Percentiles rank a stretch among this genome's conserved stretches.
These are phyloP conservation scores for Porodaedalea pini DNA, from an alignment of 1,284 basidiomycete species.

Conservation along the genomic window DNA sequence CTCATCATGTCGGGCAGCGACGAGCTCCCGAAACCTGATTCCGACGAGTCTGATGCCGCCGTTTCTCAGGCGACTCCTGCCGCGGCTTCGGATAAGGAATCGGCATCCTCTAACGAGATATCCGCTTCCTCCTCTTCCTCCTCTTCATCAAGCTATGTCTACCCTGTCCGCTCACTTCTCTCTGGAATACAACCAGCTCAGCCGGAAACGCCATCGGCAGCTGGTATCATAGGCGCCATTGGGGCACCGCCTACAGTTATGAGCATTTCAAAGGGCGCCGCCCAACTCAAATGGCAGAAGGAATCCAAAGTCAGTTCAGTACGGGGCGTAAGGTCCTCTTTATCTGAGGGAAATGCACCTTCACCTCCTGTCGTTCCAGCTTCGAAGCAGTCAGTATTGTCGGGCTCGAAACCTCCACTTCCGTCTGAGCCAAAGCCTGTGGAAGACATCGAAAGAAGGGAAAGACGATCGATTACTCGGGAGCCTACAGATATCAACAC, in stretches of 20 bases:
- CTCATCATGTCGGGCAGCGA: not conserved
- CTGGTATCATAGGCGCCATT: slow-evolving; percentile 3
- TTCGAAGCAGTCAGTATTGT: not conserved
- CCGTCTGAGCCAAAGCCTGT: not conserved
- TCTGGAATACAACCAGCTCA: slow-evolving; percentile 29
- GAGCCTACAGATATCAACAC: not conserved
- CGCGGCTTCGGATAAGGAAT: not conserved
- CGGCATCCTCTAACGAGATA: not conserved
- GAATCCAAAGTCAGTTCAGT: not conserved
- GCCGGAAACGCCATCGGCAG: slow-evolving; percentile 13
- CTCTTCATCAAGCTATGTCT: slow-evolving; percentile 26
- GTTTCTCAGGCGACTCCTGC: not conserved
- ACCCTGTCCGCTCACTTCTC: slow-evolving; percentile 34
- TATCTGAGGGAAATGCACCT: not conserved
- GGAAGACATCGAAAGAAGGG: not conserved
- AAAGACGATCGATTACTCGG: not conserved
- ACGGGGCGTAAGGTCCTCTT: not conserved
- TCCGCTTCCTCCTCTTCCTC: slow-evolving; percentile 2
- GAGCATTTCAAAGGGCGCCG: slow-evolving; percentile 6
- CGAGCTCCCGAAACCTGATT: not conserved
- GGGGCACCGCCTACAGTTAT: not conserved
- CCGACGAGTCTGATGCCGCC: slow-evolving; percentile 3
- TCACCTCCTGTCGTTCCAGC: not conserved
- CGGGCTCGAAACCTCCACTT: not conserved
- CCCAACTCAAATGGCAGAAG: slow-evolving; percentile 2